A percentile compares a stretch with the other conserved stretches of the same genome.
These are phyloP conservation scores for Melanomma pulvis-pyrius DNA, from an alignment of 495 filamentous ascomycete species.

Conservation along the genomic window DNA sequence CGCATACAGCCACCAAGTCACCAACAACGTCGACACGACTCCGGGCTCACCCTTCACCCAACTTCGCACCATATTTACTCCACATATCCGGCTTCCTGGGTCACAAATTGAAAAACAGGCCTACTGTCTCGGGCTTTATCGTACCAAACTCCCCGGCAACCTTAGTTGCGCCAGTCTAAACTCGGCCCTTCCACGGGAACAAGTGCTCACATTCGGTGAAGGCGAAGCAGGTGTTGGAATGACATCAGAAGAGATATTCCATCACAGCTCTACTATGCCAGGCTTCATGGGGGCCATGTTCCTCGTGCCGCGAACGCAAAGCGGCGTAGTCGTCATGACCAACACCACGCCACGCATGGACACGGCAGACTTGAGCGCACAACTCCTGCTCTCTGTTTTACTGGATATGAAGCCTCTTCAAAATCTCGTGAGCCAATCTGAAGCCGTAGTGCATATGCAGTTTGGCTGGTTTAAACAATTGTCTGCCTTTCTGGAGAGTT, in stretches of 20 bases:
- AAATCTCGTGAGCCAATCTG: background rate
- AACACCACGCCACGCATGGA: conserved; percentile 13
- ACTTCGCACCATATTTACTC: conserved; percentile 10
- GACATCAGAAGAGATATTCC: conserved; percentile 8
- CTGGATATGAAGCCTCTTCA: background rate
- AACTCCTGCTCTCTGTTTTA: background rate
- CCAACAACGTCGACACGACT: conserved; percentile 4
- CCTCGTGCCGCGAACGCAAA: conserved; percentile 9
- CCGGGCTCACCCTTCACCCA: conserved; percentile 19
- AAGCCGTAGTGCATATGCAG: background rate
- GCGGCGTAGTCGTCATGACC: conserved; percentile 13
- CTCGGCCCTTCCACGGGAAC: background rate
- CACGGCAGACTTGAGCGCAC: conserved; percentile 5
- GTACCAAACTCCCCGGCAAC: conserved; percentile 14
- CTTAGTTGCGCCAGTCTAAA: conserved; percentile 17
- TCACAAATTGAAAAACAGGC: background rate
- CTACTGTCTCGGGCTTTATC: conserved; percentile 25
- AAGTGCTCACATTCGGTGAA: background rate
- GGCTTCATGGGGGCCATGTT: conserved; percentile 2
- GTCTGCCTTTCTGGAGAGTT: background rate
- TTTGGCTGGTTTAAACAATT: background rate
- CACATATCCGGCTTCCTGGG: conserved; percentile 1
- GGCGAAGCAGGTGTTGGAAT: background rate
- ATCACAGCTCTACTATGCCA: conserved; percentile 1
- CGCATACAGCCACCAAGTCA: conserved; percentile 15